Evolutionary conservation across 148 eudicot species (phyloP), one percentile per base, ranked within the genome.

Genomic region (Chenopodium berlandieri): DNA sequence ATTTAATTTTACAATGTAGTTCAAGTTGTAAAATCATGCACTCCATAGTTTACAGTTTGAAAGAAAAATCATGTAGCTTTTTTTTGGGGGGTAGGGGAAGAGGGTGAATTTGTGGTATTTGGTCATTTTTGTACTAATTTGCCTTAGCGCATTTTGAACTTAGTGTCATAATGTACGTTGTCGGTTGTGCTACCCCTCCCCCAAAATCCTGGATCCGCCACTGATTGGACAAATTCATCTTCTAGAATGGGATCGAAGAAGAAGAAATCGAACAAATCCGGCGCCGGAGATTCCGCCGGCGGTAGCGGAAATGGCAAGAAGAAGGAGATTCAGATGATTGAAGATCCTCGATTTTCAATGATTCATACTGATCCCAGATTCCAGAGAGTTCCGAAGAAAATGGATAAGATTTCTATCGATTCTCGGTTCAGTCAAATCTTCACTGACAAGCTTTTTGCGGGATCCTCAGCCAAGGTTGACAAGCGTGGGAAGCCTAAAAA

Each of bases 351-450:
- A 23, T 95, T 95, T 70, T 86, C 91, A 0, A 88, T 85, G 13
- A 84, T 90, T 7, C 94, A 91, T 54, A 56, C 87, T 27, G 99
- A 95, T 82, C 99, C 99, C 9, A 90, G 94, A 85, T 95, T 94
- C 84, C 89, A 87, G 82, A 88, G 86, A 40, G 82, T 87, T 74
- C 91, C 97, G 9, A 90, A 82, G 89, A 79, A 78, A 82, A 88
- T 88, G 27, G 48, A 90, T 3, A 94, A 94, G 84, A 91, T 95
- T 4, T 52, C 78, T 0, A 82, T 95, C 31, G 99, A 94, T 78
- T 87, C 91, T 68, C 91, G 99, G 30, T 95, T 95, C 85, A 63
- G 71, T 63, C 82, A 84, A 58, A 81, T 89, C 77, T 91, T 95
- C 73, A 94, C 89, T 19, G 92, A 94, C 69, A 89, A 89, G 78